Percentiles rank a stretch among this genome's conserved stretches.
These are phyloP conservation scores for Teunomyces gatunensis DNA, from an alignment of 805 yeast species.

Conservation along the genomic window DNA sequence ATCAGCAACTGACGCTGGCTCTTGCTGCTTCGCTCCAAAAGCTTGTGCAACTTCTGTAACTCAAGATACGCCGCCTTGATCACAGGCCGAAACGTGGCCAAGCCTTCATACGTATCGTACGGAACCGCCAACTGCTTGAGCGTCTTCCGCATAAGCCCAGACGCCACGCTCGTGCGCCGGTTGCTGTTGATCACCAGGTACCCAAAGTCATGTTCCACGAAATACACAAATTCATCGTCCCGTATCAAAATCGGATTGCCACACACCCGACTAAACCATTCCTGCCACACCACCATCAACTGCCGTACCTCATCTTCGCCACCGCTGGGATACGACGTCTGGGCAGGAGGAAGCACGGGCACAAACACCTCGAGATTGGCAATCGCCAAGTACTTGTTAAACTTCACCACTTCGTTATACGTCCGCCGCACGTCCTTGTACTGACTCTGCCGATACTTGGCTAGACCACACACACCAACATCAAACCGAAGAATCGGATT, in stretches of 20 bases:
- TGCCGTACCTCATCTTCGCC: conserved; percentile 74
- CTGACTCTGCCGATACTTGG: conserved; percentile 66
- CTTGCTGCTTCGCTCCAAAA: conserved; percentile 54
- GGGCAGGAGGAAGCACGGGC: conserved; percentile 78
- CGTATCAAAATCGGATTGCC: conserved; percentile 75
- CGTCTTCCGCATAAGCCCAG: conserved; percentile 85
- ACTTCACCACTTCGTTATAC: conserved; percentile 68
- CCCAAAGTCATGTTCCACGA: conserved; percentile 73
- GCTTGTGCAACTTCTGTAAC: conserved; percentile 52
- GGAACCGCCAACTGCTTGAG: conserved; percentile 91
- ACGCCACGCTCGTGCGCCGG: conserved; percentile 60
- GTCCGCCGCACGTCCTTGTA: conserved; percentile 81
- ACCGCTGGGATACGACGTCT: conserved; percentile 77
- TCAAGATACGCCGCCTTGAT: conserved; percentile 70
- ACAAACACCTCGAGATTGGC: conserved; percentile 91
- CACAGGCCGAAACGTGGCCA: conserved; percentile 83
- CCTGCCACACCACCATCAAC: conserved; percentile 61
- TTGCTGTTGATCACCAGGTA: conserved; percentile 61
- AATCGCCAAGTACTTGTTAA: conserved; percentile 73
- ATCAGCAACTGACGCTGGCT: conserved; percentile 51
- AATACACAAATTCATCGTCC: conserved; percentile 84
- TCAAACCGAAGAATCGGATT: conserved; percentile 81
- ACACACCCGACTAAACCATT: conserved; percentile 79
- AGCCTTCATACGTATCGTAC: conserved; percentile 76
- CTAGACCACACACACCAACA: conserved; percentile 50